Evolutionary conservation across 179 eudicot genomes (phyloP).

Genomic region (Monotropa hypopitys): DNA sequence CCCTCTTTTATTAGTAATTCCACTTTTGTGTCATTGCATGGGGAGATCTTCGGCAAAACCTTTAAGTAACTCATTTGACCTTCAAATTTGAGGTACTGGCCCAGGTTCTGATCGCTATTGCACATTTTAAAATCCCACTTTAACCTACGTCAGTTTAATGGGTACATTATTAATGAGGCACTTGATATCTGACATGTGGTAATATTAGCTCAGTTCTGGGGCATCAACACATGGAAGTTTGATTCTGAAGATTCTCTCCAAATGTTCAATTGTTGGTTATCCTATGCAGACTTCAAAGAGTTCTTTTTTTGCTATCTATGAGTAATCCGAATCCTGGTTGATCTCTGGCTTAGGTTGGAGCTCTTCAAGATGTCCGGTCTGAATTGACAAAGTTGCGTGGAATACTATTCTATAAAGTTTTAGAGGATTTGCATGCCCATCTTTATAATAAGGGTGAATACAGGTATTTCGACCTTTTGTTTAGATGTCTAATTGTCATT

Average conservation of each 20-base stretch:
- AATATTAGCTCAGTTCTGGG: neutral
- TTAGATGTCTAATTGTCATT: neutral
- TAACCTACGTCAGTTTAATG: neutral
- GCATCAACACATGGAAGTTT: neutral
- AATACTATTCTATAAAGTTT: slow-evolving; percentile 69
- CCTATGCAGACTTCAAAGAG: neutral
- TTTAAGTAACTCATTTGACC: neutral
- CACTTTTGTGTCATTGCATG: neutral
- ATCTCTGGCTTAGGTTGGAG: slow-evolving; percentile 68
- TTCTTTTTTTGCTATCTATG: neutral
- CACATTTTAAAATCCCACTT: neutral
- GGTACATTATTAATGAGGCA: neutral
- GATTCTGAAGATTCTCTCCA: neutral
- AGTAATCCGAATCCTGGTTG: slow-evolving; percentile 3
- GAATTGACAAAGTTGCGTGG: slow-evolving; percentile 88
- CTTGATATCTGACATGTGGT: neutral
- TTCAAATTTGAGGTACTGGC: neutral
- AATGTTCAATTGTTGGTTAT: neutral
- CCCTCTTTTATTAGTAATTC: neutral
- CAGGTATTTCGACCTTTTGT: slow-evolving; percentile 35
- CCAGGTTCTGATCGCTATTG: neutral
- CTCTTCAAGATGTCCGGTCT: slow-evolving; percentile 93
- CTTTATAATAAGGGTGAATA: slow-evolving; percentile 92
- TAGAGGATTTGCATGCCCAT: slow-evolving; percentile 96
- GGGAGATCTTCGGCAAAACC: neutral